A percentile compares a stretch with the other conserved stretches of the same genome.
Evolutionary conservation across 805 yeast genomes (phyloP).

Genomic region (Candida verbasci): DNA sequence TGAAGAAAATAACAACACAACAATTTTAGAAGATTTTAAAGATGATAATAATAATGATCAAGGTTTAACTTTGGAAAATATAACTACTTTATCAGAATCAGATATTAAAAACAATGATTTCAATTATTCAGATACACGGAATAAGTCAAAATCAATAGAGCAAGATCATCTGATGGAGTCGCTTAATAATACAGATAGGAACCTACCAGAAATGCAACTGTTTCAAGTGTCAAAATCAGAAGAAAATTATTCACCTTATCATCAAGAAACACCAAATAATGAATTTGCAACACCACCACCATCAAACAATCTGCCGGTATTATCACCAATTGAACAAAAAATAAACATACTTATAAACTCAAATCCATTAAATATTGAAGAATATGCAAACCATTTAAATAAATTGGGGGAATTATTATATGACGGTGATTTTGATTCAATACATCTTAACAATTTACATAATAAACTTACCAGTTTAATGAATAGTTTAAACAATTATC

Average conservation of each 20-base stretch:
- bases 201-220: too few relatives aligned
- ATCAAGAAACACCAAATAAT: too few relatives aligned
- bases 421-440: conserved; percentile 13
- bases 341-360: conserved; percentile 22
- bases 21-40: background rate
- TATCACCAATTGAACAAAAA: conserved; percentile 11
- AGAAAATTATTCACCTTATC: too few relatives aligned
- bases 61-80: background rate
- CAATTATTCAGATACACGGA: background rate
- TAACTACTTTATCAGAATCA: background rate
- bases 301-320: background rate
- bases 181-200: too few relatives aligned
- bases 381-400: conserved; percentile 35
- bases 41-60: background rate
- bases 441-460: conserved; percentile 13
- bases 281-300: conserved; percentile 1
- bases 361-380: conserved; percentile 26
- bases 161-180: too few relatives aligned
- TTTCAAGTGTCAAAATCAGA: too few relatives aligned
- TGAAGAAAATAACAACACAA: too few relatives aligned
- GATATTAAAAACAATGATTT: background rate
- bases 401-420: conserved; percentile 25
- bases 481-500: conserved; percentile 18
- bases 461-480: conserved; percentile 21
- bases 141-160: background rate